Percentiles rank a stretch among this genome's conserved stretches.
Conservation (phyloP, 2,329 filamentous ascomycete species). For the Sarocladium brachiariae region DNA sequence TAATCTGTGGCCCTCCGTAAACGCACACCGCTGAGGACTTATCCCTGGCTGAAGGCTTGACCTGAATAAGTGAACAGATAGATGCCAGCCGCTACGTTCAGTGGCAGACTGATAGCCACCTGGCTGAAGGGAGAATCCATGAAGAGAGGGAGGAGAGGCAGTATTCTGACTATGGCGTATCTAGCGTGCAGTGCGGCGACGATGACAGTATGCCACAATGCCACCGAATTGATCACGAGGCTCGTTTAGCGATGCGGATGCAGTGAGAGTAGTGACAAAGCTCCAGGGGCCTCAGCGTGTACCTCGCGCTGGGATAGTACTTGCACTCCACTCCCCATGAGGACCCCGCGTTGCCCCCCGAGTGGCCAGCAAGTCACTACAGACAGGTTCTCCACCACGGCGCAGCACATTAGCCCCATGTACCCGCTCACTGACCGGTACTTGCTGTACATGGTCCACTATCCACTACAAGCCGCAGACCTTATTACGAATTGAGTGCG, state of each 20-base stretch:
- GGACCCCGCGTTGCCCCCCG: neutral
- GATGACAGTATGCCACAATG: too few species aligned
- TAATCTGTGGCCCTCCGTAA: too few species aligned
- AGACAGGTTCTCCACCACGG: neutral
- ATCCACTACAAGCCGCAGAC: neutral
- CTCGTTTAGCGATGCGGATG: neutral
- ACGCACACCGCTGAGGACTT: too few species aligned
- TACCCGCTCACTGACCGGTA: neutral
- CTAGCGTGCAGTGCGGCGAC: too few species aligned
- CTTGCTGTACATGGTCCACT: too few species aligned
- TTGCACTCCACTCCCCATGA: neutral
- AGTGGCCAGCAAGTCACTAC: neutral
- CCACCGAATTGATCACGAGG: neutral
- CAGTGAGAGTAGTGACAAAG: neutral
- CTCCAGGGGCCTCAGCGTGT: neutral
- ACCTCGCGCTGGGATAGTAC: neutral
- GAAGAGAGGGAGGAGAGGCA: too few species aligned
- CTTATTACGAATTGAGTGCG: neutral
- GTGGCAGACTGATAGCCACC: too few species aligned
- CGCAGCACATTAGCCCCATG: neutral
- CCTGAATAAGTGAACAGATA: too few species aligned
- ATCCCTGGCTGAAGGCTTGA: too few species aligned
- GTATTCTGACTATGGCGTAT: neutral
- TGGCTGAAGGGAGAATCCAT: too few species aligned
- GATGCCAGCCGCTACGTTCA: too few species aligned